Evolutionary conservation across 140 eudicot genomes (phyloP), one percentile per base, ranked within the genome.

Genomic region (Oenanthe javanica): DNA sequence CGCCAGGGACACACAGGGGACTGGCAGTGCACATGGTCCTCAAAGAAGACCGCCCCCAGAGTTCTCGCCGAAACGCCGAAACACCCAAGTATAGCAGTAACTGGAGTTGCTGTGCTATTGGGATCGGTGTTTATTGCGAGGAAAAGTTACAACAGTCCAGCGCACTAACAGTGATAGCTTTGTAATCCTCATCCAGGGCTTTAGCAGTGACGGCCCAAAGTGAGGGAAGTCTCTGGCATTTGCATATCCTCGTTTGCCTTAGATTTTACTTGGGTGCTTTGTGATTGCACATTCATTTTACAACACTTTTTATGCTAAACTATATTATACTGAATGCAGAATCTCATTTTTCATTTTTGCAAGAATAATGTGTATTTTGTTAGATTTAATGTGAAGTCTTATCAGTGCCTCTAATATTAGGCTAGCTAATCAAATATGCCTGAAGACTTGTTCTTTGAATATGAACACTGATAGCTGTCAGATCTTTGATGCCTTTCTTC

Each of bases 81-180:
- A n/a, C n/a, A n/a, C n/a, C n/a, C n/a, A n/a, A 89, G 93, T 59
- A 84, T 93, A 54, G 97, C 95, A 19, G 83, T 91, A 23, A 88
- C 98, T 1, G 98, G 98, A 48, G 81, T 93, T 76, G 97, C 98
- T 66, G 86, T 93, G 82, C 84, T 93, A 55, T 66, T 89, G 61
- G 98, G 98, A 47, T 89, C 96, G 9, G 80, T 91, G 54, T 42
- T 89, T 72, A 80, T 89, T 77, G 97, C 87, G 86, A 86, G 84
- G 88, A 93, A 89, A 70, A 42, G 88, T 36, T 87, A 82, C 45
- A 64, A 79, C 77, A 76, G 18, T 81, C 83, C 83, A 51, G 73
- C 82, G 72, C 79, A 1, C 31, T 31, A 27, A 18, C 18, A 85
- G 2, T 6, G 27, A 48, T 25, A 45, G 57, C 61, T 15, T 75